These are phyloP conservation scores for Moringa oleifera DNA, from an alignment of 345 rosid species.

Conservation along the genomic window DNA sequence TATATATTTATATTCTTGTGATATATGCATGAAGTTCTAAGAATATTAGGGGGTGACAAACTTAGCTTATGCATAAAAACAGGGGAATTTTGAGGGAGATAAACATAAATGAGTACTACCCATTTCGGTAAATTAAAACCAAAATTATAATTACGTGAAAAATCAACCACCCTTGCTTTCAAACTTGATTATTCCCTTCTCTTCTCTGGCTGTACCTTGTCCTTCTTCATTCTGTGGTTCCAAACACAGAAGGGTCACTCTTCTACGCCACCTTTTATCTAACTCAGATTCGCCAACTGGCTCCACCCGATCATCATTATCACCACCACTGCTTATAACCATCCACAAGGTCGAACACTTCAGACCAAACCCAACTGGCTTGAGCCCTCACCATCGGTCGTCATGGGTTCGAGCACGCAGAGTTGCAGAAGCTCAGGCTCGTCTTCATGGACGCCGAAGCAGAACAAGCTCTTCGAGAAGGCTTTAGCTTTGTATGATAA, in stretches of 20 bases:
- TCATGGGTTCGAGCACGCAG: constrained; percentile 39
- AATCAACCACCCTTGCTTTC: not conserved
- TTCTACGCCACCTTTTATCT: constrained; percentile 9
- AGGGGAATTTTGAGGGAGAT: too few relatives aligned
- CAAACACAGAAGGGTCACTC: constrained; percentile 23
- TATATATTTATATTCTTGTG: too few relatives aligned
- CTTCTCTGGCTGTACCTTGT: not conserved
- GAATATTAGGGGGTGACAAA: too few relatives aligned
- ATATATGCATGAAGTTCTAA: too few relatives aligned
- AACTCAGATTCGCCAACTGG: constrained; percentile 24
- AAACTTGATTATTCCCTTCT: constrained; percentile 14
- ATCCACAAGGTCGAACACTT: not conserved
- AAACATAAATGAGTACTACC: too few relatives aligned
- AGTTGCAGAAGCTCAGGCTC: constrained; percentile 19
- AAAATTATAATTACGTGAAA: not conserved
- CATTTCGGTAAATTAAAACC: too few relatives aligned
- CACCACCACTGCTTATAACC: constrained; percentile 16
- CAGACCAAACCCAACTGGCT: not conserved
- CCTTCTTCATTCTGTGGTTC: constrained; percentile 21
- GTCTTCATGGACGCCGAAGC: constrained; percentile 48
- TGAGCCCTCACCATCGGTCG: too few relatives aligned
- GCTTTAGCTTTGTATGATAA: constrained; percentile 58
- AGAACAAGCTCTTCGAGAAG: constrained; percentile 64
- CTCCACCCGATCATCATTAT: constrained; percentile 16
- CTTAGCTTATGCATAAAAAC: too few relatives aligned